phyloP scores from a whole-genome alignment of 192 early-diverging fungal genomes.

The Backusella psychrophila region DNA sequence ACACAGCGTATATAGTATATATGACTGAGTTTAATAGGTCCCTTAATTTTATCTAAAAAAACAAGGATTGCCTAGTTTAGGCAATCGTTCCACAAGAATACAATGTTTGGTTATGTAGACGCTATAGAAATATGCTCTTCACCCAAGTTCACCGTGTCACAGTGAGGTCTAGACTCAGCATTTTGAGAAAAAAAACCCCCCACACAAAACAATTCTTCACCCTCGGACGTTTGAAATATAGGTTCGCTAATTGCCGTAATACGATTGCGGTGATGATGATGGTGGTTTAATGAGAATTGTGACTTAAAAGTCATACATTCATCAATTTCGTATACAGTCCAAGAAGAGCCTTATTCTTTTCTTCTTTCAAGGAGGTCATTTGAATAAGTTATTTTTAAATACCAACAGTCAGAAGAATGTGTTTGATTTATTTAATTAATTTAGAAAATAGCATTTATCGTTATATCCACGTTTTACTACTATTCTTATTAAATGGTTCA shows the following conservation, averaged over 20 bases:
- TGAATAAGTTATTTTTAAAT: background rate
- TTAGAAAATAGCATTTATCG: background rate
- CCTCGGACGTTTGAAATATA: background rate
- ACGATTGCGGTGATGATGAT: background rate
- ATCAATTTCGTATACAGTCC: too few species aligned
- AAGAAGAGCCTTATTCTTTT: background rate
- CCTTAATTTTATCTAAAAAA: background rate
- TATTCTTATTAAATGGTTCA: background rate
- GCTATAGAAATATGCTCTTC: background rate
- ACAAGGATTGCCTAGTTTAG: background rate
- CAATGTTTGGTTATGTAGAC: background rate
- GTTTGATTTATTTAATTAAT: slow-evolving; percentile 1
- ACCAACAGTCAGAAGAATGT: background rate
- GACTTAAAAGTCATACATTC: background rate
- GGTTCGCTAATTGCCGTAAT: too few species aligned
- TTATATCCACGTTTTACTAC: background rate
- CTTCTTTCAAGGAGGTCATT: background rate
- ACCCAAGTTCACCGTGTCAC: background rate
- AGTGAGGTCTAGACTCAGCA: slow-evolving; percentile 9
- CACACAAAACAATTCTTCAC: background rate
- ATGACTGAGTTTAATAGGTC: background rate
- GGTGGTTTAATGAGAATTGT: background rate
- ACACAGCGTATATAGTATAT: background rate
- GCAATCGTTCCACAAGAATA: background rate
- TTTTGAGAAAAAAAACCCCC: background rate